Percentiles rank a stretch among this genome's conserved stretches.
Conservation (phyloP, 192 early-diverging fungal genomes). For the Mortierella alpina region DNA sequence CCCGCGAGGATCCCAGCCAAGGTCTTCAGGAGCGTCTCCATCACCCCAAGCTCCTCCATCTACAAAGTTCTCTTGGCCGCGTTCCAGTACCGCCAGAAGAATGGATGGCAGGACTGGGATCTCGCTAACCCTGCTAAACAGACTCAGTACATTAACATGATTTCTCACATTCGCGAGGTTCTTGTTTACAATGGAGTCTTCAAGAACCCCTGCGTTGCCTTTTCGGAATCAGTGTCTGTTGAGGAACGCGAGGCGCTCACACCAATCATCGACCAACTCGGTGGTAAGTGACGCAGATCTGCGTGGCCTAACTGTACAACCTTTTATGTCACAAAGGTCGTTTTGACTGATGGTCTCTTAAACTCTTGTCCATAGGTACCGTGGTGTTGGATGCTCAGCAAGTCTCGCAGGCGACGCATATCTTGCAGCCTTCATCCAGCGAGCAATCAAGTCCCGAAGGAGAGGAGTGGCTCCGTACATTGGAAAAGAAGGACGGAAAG, state of each 20-base stretch:
- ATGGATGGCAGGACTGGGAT: constrained; percentile 59
- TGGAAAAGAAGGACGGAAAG: constrained; percentile 65
- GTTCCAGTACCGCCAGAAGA: constrained; percentile 52
- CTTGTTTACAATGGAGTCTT: constrained; percentile 41
- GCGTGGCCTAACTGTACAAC: neutral
- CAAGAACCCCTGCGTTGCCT: constrained; percentile 53
- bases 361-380: constrained; percentile 24
- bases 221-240: constrained; percentile 47
- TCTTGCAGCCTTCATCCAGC: constrained; percentile 48
- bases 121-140: constrained; percentile 42
- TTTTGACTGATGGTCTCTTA: neutral
- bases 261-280: constrained; percentile 33
- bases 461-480: constrained; percentile 66
- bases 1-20: constrained; percentile 60
- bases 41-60: constrained; percentile 36
- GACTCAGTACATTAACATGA: constrained; percentile 44
- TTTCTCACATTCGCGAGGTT: constrained; percentile 46
- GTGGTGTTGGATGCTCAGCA: constrained; percentile 25
- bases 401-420: constrained; percentile 60
- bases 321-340: neutral
- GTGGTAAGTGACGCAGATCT: constrained; percentile 52
- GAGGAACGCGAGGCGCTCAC: constrained; percentile 44
- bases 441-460: constrained; percentile 45
- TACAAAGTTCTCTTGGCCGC: constrained; percentile 60
- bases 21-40: constrained; percentile 53